Evolutionary conservation across 345 rosid species (phyloP).

Genomic region (Bretschneidera sinensis): DNA sequence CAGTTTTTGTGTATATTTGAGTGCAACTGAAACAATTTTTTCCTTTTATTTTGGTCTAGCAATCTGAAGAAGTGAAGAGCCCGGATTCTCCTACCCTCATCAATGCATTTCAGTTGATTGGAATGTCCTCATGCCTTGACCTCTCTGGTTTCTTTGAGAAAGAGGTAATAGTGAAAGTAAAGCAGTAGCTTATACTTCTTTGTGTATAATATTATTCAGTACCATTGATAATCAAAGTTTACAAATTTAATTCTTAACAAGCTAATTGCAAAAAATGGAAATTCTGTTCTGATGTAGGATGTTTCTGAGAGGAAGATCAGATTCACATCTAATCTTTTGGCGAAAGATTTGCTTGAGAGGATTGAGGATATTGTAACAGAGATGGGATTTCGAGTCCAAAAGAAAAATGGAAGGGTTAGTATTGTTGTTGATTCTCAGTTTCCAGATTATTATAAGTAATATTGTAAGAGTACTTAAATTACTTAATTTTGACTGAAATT

Average conservation of each 20-base stretch:
- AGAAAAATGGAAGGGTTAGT: slow-evolving; percentile 73
- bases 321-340: slow-evolving; percentile 74
- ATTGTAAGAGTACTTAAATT: not conserved
- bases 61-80: slow-evolving; percentile 42
- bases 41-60: slow-evolving; percentile 31
- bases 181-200: not conserved
- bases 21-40: slow-evolving; percentile 9
- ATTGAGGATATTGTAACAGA: slow-evolving; percentile 57
- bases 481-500: slow-evolving; percentile 1
- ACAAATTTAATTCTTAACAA: not conserved
- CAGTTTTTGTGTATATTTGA: slow-evolving; percentile 1
- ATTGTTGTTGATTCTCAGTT: slow-evolving; percentile 1
- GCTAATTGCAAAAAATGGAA: not conserved
- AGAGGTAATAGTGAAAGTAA: slow-evolving; percentile 47
- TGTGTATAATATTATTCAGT: not conserved
- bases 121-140: slow-evolving; percentile 94
- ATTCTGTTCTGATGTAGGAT: slow-evolving; percentile 33
- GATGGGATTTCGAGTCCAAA: slow-evolving; percentile 87
- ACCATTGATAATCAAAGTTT: not conserved
- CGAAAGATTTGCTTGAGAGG: slow-evolving; percentile 68
- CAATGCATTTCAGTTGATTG: slow-evolving; percentile 90
- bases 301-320: slow-evolving; percentile 89
- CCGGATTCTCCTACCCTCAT: slow-evolving; percentile 55
- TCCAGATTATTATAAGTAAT: not conserved
- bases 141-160: slow-evolving; percentile 90